These are phyloP conservation scores for Tritrichomonas musculus DNA, from an alignment of 208 protist species.

Conservation along the genomic window DNA sequence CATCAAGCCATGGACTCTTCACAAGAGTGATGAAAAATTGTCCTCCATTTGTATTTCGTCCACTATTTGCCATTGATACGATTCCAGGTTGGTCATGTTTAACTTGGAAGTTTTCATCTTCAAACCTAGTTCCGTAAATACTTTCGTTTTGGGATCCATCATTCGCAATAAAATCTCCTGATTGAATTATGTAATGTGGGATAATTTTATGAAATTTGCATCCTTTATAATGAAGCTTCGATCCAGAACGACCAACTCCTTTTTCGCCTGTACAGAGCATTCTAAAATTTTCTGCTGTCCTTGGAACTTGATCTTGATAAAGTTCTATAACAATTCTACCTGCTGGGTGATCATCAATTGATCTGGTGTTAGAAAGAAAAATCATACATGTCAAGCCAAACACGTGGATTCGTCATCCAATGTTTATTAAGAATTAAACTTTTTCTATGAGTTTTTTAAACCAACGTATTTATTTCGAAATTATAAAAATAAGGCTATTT, in stretches of 20 bases:
- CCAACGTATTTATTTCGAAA: too few species aligned
- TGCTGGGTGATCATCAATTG: not conserved
- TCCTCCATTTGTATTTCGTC: slow-evolving; percentile 60
- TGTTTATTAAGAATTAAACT: too few species aligned
- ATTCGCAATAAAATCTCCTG: slow-evolving; percentile 60
- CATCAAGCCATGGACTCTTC: slow-evolving; percentile 56
- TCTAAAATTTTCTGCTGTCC: slow-evolving; percentile 36
- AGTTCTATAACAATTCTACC: slow-evolving; percentile 23
- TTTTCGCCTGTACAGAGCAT: slow-evolving; percentile 41
- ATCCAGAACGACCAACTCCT: not conserved
- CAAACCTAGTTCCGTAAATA: slow-evolving; percentile 53
- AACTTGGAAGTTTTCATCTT: slow-evolving; percentile 52
- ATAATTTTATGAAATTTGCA: slow-evolving; percentile 64
- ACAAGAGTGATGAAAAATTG: slow-evolving; percentile 70
- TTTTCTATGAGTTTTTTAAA: too few species aligned
- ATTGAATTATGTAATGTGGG: slow-evolving; percentile 66
- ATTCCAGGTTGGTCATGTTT: slow-evolving; percentile 52
- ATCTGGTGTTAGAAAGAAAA: not conserved
- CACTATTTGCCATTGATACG: slow-evolving; percentile 69
- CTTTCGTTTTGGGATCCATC: slow-evolving; percentile 63
- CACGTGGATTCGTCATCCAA: not conserved
- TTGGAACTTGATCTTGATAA: not conserved
- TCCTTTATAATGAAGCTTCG: slow-evolving; percentile 59
- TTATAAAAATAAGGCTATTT: too few species aligned
- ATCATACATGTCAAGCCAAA: slow-evolving; percentile 32